Evolutionary conservation across 768 basidiomycete genomes (phyloP), one percentile per base, ranked within the genome.

Genomic region (Kwoniella sp.): DNA sequence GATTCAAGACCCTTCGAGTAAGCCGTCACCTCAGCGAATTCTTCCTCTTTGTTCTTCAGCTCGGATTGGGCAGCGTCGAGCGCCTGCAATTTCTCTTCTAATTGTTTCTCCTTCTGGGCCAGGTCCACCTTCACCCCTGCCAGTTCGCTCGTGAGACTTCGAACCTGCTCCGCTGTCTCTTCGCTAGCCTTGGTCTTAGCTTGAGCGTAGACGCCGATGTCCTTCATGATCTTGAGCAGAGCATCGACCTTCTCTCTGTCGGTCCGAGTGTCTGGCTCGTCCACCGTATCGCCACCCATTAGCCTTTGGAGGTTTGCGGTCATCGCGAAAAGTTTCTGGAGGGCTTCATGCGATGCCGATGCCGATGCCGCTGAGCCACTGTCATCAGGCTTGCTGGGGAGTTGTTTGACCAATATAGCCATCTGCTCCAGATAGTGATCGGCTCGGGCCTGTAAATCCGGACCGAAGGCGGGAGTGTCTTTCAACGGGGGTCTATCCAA

Each of bases 291-390:
- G 4, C 22, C 26, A 20, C 63, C 63, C 48, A 64, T 52, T 13
- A 64, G 28, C 17, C 17, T 28, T 53, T 57, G 55, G 13, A 64
- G 51, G 25, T 48, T 61, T 9, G 45, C 29, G 5, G 45, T 51
- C 58, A 47, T 56, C 15, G 52, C 29, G 12, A 61, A 82, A 82
- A 66, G 87, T 87, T 64, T 81, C 72, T 65, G 84, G 82, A 87
- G 88, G 88, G 55, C 73, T 9, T 2, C 1, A 15, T 50, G 50
- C 23, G 29, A 34, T 26, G 30, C 58, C 17, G 29, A 34, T 26
- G 30, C 58, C 17, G 50, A 45, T 3, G 5, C 15, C 41, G 41
- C 15, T 20, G 41, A 9, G 3, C 41, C 17, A 17, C 11, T 20
- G 4, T 45, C 41, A 45, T 8, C 15, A 37, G 41, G 17, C 20